Conservation (phyloP, 805 yeast species). For the Pichia phayaonensis region DNA sequence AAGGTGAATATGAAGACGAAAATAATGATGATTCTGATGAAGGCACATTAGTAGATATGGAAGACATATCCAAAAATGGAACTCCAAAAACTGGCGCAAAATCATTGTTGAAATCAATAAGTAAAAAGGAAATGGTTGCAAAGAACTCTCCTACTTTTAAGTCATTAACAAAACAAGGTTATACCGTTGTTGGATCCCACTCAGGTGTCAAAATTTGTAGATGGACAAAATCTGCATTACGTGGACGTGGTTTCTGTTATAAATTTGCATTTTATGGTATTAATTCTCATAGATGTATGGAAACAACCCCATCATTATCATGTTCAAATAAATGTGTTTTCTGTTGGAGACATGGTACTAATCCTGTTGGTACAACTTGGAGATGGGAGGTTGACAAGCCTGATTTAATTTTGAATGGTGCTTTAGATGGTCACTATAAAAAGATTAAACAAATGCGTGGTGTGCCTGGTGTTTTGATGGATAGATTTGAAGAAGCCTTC, state of each 20-base stretch:
- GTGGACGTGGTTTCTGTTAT: slow-evolving; percentile 93
- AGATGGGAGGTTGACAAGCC: slow-evolving; percentile 94
- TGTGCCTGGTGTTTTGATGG: slow-evolving; percentile 88
- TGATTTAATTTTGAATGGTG: slow-evolving; percentile 75
- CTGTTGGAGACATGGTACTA: slow-evolving; percentile 97
- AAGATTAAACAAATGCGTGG: slow-evolving; percentile 93
- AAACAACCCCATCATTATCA: slow-evolving; percentile 86
- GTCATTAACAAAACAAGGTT: slow-evolving; percentile 87
- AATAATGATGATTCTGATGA: slow-evolving; percentile 26
- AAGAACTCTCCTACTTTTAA: slow-evolving; percentile 82
- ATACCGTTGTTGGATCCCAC: slow-evolving; percentile 86
- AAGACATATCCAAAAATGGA: slow-evolving; percentile 36
- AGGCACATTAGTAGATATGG: slow-evolving; percentile 65
- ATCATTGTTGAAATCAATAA: slow-evolving; percentile 21
- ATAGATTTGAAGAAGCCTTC: slow-evolving; percentile 86
- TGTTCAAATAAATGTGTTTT: slow-evolving; percentile 94
- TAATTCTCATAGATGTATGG: slow-evolving; percentile 89
- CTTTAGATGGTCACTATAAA: slow-evolving; percentile 80
- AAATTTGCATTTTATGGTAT: slow-evolving; percentile 90
- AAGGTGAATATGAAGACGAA: slow-evolving; percentile 16
- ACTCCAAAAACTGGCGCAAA: slow-evolving; percentile 25
- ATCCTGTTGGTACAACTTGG: slow-evolving; percentile 95
- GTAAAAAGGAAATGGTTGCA: slow-evolving; percentile 77
- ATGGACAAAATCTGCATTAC: slow-evolving; percentile 91
- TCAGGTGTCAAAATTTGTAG: slow-evolving; percentile 93